phyloP scores from a whole-genome alignment of 345 rosid species.

The Pistacia vera region DNA sequence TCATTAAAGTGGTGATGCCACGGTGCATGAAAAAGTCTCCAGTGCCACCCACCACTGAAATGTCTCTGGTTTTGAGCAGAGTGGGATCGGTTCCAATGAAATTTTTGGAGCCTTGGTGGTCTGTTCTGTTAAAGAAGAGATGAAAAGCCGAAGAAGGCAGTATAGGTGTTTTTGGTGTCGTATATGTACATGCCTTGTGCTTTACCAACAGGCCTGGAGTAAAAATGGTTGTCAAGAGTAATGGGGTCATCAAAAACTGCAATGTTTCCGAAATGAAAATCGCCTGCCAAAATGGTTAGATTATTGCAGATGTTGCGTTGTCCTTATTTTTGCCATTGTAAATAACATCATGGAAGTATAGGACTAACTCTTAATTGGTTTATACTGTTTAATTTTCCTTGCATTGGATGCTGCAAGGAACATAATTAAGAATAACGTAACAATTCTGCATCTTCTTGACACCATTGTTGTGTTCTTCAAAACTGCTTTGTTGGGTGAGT shows the following conservation, averaged over 20 bases:
- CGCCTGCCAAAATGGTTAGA: conserved; percentile 33
- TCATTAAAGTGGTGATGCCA: conserved; percentile 45
- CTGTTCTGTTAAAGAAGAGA: conserved; percentile 39
- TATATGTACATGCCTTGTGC: conserved; percentile 56
- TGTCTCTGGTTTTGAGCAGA: conserved; percentile 44
- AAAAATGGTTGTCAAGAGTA: conserved; percentile 48
- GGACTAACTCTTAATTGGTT: conserved; percentile 39
- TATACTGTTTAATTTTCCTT: conserved; percentile 11
- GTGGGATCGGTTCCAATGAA: conserved; percentile 49
- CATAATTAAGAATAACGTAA: conserved; percentile 4
- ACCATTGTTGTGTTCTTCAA: conserved; percentile 7
- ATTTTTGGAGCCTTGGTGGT: conserved; percentile 37
- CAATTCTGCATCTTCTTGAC: conserved; percentile 1
- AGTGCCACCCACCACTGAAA: conserved; percentile 52
- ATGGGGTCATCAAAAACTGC: conserved; percentile 52
- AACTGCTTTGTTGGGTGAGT: no score
- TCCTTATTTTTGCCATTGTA: conserved; percentile 48
- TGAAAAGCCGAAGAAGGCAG: conserved; percentile 49
- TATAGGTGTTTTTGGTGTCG: conserved; percentile 42
- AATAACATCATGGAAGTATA: conserved; percentile 52
- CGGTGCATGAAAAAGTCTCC: conserved; percentile 56
- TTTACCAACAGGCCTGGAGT: conserved; percentile 39
- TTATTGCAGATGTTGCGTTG: conserved; percentile 48
- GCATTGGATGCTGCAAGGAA: conserved; percentile 1
- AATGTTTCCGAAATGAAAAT: conserved; percentile 45